Evolutionary conservation across 1,284 basidiomycete genomes (phyloP).

Genomic region (Cutaneotrichosporon sp.): DNA sequence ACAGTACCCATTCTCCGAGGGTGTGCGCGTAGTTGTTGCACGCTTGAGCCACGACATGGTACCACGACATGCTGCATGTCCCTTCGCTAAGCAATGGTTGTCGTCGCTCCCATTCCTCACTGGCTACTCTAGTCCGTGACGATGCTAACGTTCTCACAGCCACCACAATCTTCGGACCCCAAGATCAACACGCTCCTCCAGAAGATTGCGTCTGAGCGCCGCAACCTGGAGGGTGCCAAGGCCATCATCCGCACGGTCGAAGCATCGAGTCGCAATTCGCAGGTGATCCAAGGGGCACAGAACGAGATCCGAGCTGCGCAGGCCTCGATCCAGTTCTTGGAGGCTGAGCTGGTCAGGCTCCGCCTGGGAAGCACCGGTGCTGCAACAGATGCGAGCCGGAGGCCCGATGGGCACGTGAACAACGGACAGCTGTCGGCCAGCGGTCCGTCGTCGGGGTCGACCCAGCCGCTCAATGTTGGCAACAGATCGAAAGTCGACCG

Average conservation of each 20-base stretch:
- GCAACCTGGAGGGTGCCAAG: conserved; percentile 53
- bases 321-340: conserved; percentile 50
- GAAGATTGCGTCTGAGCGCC: conserved; percentile 49
- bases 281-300: conserved; percentile 53
- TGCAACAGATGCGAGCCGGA: not conserved
- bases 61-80: not conserved
- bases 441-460: conserved; percentile 1
- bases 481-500: conserved; percentile 5
- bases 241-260: conserved; percentile 52
- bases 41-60: not conserved
- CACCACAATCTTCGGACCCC: conserved; percentile 22
- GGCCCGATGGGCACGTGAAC: not conserved
- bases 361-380: conserved; percentile 27
- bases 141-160: conserved; percentile 16
- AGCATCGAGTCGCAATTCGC: conserved; percentile 51
- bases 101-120: not conserved
- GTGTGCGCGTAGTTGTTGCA: not conserved
- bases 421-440: conserved; percentile 6
- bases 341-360: conserved; percentile 51
- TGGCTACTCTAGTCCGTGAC: not conserved
- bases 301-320: conserved; percentile 53
- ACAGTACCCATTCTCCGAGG: not conserved
- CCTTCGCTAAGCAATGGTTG: not conserved
- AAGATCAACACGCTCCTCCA: conserved; percentile 47
- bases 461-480: conserved; percentile 17